A percentile compares a stretch with the other conserved stretches of the same genome.
phyloP scores from a whole-genome alignment of 2,329 filamentous ascomycete genomes.

The Phoma herbarum region DNA sequence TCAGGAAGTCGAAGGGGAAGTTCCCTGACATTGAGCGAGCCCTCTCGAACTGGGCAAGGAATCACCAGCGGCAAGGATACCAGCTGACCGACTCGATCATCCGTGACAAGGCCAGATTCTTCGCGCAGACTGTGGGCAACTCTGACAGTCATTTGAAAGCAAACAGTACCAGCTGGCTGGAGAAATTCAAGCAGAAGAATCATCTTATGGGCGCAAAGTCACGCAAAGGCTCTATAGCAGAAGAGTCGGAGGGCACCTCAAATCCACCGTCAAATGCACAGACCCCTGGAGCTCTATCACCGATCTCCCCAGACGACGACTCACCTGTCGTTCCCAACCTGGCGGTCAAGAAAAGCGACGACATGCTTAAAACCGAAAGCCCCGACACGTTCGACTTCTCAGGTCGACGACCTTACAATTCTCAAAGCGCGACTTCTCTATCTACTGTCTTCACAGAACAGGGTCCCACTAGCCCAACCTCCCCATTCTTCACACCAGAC shows the following conservation, averaged over 20 bases:
- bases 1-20: slow-evolving; percentile 85
- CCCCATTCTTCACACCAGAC: slow-evolving; percentile 81
- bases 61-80: slow-evolving; percentile 78
- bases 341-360: slow-evolving; percentile 70
- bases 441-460: slow-evolving; percentile 74
- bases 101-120: slow-evolving; percentile 82
- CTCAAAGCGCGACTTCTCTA: slow-evolving; percentile 71
- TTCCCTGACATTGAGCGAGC: slow-evolving; percentile 92
- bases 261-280: slow-evolving; percentile 66
- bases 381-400: slow-evolving; percentile 68
- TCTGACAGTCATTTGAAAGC: slow-evolving; percentile 76
- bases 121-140: slow-evolving; percentile 76
- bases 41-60: slow-evolving; percentile 84
- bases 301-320: slow-evolving; percentile 73
- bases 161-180: slow-evolving; percentile 81
- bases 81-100: slow-evolving; percentile 82
- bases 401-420: slow-evolving; percentile 70
- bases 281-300: slow-evolving; percentile 73
- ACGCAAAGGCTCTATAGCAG: slow-evolving; percentile 65
- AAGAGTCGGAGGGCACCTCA: slow-evolving; percentile 73
- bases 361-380: slow-evolving; percentile 68
- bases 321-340: slow-evolving; percentile 74
- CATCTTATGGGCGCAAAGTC: slow-evolving; percentile 64
- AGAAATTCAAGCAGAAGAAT: slow-evolving; percentile 95
- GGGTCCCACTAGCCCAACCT: slow-evolving; percentile 76